Base-by-base conservation (phyloP, 2,329 filamentous ascomycete genomes). In the Colletotrichum ledebouriae region DNA sequence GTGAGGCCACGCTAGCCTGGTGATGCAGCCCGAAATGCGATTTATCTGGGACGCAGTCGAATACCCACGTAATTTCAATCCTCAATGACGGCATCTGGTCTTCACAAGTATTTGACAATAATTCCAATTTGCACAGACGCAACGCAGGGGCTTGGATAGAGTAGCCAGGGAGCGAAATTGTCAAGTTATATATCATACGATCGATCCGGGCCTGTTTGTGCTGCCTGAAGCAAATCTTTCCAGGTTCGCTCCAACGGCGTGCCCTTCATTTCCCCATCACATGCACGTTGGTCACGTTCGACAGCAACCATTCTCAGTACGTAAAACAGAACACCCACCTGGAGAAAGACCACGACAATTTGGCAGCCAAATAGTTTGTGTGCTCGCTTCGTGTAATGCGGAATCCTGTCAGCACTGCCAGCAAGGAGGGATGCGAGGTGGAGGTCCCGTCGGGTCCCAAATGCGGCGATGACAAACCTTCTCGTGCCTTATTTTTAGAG, bases 401-500 rank as follows among this genome's bases (percentile, higher is more conserved):
- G 13, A 50, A 53, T 63, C 63, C 63, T 63, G 44, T 63, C 66
- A 69, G 62, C 66, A 52, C 22, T 0, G 2, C 13, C 37, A 39
- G 37, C 37, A 15, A 13, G 11, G 15, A 39, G 13, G 37, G 37
- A 39, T 39, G 37, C 29, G 4, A 29, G 9, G 37, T 39, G 11
- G 37, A 39, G 11, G 37, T 39, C 37, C 11, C 41, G 17, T n/a
- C n/a, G n/a, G n/a, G n/a, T 61, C 49, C 20, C 44, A 50, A 25
- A 47, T 29, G n/a, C 47, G n/a, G 47, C 42, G 55, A 42, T 59
- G 61, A 60, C 66, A 60, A 60, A 52, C 49, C 29, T 13, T 56
- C 29, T 55, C 22, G 55, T 65, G 5, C 37, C 37, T 39, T 39
- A 68, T 68, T 68, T 68, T 68, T 66, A 60, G 65, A 53, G 22